Percentiles rank a stretch among this genome's conserved stretches.
Evolutionary conservation across 352 stramenopile species (phyloP).

Genomic region (Saprolegnia parasitica): DNA sequence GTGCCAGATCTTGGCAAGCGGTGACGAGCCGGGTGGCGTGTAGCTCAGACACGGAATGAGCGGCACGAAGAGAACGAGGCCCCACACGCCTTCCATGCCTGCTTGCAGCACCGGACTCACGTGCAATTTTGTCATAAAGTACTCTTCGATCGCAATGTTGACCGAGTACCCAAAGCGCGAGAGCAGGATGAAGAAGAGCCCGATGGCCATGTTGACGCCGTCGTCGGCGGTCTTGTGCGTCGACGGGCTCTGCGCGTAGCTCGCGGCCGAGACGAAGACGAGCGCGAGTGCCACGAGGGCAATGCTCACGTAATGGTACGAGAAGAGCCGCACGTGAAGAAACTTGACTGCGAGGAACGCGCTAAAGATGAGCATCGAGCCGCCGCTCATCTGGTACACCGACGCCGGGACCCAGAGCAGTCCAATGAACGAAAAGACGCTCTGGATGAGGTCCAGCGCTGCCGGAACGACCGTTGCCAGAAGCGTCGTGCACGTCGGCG

Average conservation of each 20-base stretch:
- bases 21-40: constrained; percentile 40
- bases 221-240: constrained; percentile 6
- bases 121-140: constrained; percentile 78
- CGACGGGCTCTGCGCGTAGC: constrained; percentile 3
- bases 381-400: constrained; percentile 86
- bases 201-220: constrained; percentile 47
- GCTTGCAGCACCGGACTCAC: constrained; percentile 82
- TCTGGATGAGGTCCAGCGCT: constrained; percentile 76
- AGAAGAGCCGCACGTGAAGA: constrained; percentile 74
- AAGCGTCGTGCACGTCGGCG: background rate
- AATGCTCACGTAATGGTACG: constrained; percentile 83
- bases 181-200: constrained; percentile 65
- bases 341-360: constrained; percentile 75
- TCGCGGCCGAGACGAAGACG: constrained; percentile 56
- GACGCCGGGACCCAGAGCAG: constrained; percentile 83
- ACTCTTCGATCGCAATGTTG: constrained; percentile 87
- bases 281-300: constrained; percentile 59
- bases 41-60: constrained; percentile 61
- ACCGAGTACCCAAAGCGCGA: constrained; percentile 73
- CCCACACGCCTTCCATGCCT: constrained; percentile 82
- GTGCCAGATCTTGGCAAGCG: constrained; percentile 65
- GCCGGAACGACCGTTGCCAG: constrained; percentile 50
- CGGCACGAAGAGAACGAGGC: constrained; percentile 65
- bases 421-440: constrained; percentile 77
- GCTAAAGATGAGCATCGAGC: constrained; percentile 88